Evolutionary conservation across 345 rosid genomes (phyloP).

Genomic region (Dipteronia sinensis): DNA sequence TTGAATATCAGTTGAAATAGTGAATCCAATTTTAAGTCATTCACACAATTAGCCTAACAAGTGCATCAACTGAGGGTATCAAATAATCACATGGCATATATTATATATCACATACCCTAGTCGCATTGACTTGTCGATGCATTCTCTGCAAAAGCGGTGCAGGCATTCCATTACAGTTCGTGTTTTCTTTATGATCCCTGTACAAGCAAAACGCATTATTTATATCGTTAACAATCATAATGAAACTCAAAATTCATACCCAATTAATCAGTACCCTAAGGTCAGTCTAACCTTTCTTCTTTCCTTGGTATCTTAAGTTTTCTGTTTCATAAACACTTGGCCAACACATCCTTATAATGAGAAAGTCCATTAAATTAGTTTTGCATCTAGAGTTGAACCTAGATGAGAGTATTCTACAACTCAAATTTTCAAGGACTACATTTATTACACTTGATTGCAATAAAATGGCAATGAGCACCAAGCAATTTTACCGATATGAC

Average conservation of each 20-base stretch:
- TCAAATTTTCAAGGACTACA: background rate
- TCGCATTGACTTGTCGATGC: slow-evolving; percentile 98
- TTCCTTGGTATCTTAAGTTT: background rate
- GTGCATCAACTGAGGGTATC: background rate
- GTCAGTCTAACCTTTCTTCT: background rate
- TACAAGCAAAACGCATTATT: slow-evolving; percentile 17
- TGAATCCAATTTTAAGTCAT: slow-evolving; percentile 13
- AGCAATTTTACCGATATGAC: background rate
- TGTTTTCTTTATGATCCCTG: slow-evolving; percentile 95
- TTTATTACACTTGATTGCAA: background rate
- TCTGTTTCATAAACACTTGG: background rate
- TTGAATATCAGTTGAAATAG: slow-evolving; percentile 17
- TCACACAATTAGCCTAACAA: slow-evolving; percentile 16
- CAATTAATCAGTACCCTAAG: background rate
- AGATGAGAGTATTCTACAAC: background rate
- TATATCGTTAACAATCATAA: background rate
- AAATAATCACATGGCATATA: background rate
- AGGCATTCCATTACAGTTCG: slow-evolving; percentile 96
- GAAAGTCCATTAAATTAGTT: background rate
- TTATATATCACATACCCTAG: slow-evolving; percentile 62
- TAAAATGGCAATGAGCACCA: background rate
- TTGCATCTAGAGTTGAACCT: background rate
- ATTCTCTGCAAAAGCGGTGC: slow-evolving; percentile 92
- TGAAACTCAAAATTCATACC: background rate
- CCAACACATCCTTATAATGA: slow-evolving; percentile 1